These are phyloP conservation scores for Yamadazyma sp. DNA, from an alignment of 1,139 yeast genomes.

Conservation along the genomic window DNA sequence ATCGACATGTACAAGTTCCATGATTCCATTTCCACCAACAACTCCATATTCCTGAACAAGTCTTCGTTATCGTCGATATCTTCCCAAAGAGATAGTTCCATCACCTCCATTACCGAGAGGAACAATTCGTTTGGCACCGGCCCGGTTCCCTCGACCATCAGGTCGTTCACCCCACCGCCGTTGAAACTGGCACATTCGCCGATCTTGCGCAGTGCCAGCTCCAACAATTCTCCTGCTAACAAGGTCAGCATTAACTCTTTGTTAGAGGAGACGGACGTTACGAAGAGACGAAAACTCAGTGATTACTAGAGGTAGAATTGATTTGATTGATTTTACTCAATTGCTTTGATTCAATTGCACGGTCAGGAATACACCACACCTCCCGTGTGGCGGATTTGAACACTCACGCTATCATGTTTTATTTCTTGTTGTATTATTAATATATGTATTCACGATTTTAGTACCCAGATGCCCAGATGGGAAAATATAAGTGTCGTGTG, in stretches of 20 bases:
- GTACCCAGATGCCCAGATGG: neutral
- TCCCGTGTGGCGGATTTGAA: too few species aligned
- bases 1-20: slow-evolving; percentile 34
- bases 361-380: too few species aligned
- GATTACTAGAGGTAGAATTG: slow-evolving; percentile 1
- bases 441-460: neutral
- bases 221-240: slow-evolving; percentile 10
- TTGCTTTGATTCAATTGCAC: too few species aligned
- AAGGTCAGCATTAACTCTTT: slow-evolving; percentile 36
- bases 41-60: slow-evolving; percentile 36
- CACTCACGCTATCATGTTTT: neutral
- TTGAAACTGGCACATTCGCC: slow-evolving; percentile 14
- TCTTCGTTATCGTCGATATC: slow-evolving; percentile 33
- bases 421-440: slow-evolving; percentile 3
- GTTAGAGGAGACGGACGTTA: slow-evolving; percentile 21
- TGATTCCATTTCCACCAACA: slow-evolving; percentile 25
- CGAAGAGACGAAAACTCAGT: slow-evolving; percentile 17
- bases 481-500: too few species aligned
- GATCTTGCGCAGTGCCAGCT: slow-evolving; percentile 17
- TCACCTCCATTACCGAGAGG: slow-evolving; percentile 11
- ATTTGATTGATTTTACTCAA: too few species aligned
- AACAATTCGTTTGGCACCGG: slow-evolving; percentile 3
- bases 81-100: slow-evolving; percentile 27
- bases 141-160: slow-evolving; percentile 11
- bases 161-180: slow-evolving; percentile 7